phyloP scores from a whole-genome alignment of 2,329 filamentous ascomycete genomes.

The Fusarium citri region DNA sequence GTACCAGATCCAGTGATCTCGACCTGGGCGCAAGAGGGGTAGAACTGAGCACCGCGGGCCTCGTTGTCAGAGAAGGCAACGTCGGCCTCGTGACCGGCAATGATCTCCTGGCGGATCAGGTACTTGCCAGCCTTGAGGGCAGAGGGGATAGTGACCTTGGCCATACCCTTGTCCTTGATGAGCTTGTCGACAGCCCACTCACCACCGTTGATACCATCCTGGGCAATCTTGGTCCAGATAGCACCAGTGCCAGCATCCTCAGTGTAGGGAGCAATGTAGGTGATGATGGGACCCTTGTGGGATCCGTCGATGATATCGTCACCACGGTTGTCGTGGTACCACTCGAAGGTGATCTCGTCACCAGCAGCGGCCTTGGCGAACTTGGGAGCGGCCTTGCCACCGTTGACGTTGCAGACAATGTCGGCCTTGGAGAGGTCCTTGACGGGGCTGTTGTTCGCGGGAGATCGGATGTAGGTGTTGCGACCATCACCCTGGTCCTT shows the following conservation, averaged over 20 bases:
- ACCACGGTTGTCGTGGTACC: slow-evolving; percentile 61
- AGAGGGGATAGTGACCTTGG: slow-evolving; percentile 60
- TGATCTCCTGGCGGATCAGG: slow-evolving; percentile 66
- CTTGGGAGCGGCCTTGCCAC: slow-evolving; percentile 49
- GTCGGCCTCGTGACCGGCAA: slow-evolving; percentile 62
- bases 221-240: slow-evolving; percentile 63
- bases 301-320: slow-evolving; percentile 66
- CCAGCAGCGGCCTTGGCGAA: slow-evolving; percentile 60
- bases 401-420: slow-evolving; percentile 60
- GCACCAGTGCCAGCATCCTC: slow-evolving; percentile 58
- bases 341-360: slow-evolving; percentile 61
- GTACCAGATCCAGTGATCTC: slow-evolving; percentile 64
- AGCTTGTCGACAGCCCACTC: slow-evolving; percentile 60
- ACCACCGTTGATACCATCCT: slow-evolving; percentile 52
- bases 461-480: slow-evolving; percentile 57
- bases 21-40: slow-evolving; percentile 70
- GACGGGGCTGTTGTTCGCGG: slow-evolving; percentile 57
- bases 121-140: slow-evolving; percentile 63
- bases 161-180: slow-evolving; percentile 59
- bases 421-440: slow-evolving; percentile 58
- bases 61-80: slow-evolving; percentile 47
- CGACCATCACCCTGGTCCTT: slow-evolving; percentile 57
- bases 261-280: slow-evolving; percentile 62
- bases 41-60: slow-evolving; percentile 57
- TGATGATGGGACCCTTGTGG: slow-evolving; percentile 65